Evolutionary conservation across 352 stramenopile species (phyloP).

Genomic region (Globisporangium solare): DNA sequence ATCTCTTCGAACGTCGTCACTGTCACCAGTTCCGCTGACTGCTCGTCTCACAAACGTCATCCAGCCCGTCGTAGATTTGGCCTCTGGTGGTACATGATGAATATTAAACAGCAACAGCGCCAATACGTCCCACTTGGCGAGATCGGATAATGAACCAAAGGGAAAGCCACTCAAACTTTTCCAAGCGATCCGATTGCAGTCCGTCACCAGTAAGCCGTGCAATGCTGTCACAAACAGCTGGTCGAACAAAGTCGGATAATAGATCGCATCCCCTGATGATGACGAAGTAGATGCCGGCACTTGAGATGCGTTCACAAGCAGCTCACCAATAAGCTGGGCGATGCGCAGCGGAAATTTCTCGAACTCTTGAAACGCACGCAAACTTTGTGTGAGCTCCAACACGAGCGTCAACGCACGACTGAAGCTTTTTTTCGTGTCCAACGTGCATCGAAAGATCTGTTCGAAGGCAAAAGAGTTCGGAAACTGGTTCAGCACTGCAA

Average conservation of each 20-base stretch:
- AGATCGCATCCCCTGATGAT: constrained; percentile 26
- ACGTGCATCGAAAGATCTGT: constrained; percentile 61
- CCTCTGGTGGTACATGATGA: constrained; percentile 44
- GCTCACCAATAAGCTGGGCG: constrained; percentile 57
- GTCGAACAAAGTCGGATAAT: constrained; percentile 80
- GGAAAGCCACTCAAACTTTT: constrained; percentile 62
- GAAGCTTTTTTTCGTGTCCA: constrained; percentile 78
- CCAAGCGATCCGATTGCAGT: constrained; percentile 82
- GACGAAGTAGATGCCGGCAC: constrained; percentile 41
- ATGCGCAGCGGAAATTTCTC: constrained; percentile 73
- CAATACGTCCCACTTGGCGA: constrained; percentile 82
- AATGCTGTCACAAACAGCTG: constrained; percentile 82
- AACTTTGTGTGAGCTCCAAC: constrained; percentile 65
- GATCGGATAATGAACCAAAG: constrained; percentile 63
- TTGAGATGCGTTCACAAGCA: constrained; percentile 53
- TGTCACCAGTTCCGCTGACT: constrained; percentile 20
- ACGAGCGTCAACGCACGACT: constrained; percentile 70
- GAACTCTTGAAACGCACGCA: constrained; percentile 76
- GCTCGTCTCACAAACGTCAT: constrained; percentile 50
- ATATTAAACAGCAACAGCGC: constrained; percentile 72
- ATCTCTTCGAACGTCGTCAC: constrained; percentile 22
- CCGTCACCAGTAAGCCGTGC: constrained; percentile 57
- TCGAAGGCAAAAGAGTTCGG: constrained; percentile 78
- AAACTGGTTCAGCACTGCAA: constrained; percentile 82
- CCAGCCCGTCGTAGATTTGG: constrained; percentile 59